Percentiles rank a stretch among this genome's conserved stretches.
These are phyloP conservation scores for Antrodiella citrinella DNA, from an alignment of 768 basidiomycete species.

Conservation along the genomic window DNA sequence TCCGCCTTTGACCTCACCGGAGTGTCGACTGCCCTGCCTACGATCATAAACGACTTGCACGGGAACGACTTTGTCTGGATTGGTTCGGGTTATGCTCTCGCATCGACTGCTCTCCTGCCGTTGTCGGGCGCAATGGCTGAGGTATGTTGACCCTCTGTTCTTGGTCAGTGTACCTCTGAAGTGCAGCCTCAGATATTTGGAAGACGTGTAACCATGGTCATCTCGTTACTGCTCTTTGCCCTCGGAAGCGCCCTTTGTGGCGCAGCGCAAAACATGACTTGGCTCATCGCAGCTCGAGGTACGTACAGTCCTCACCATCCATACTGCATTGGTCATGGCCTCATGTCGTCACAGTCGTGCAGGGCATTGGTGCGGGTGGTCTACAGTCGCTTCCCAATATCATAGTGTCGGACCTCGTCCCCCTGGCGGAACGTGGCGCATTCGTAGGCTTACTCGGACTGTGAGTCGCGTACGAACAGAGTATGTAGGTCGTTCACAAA, in stretches of 20 bases:
- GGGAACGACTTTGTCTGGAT: slow-evolving; percentile 27
- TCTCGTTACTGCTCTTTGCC: slow-evolving; percentile 19
- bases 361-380: slow-evolving; percentile 21
- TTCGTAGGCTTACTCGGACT: slow-evolving; percentile 23
- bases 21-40: slow-evolving; percentile 23
- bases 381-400: slow-evolving; percentile 20
- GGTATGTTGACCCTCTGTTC: too few relatives aligned
- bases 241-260: slow-evolving; percentile 30
- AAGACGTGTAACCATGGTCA: slow-evolving; percentile 15
- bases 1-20: slow-evolving; percentile 13
- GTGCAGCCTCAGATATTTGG: slow-evolving; percentile 25
- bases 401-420: slow-evolving; percentile 28
- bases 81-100: slow-evolving; percentile 25
- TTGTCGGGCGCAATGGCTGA: slow-evolving; percentile 18
- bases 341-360: too few relatives aligned
- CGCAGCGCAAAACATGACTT: slow-evolving; percentile 24
- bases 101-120: slow-evolving; percentile 27
- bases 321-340: too few relatives aligned
- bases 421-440: slow-evolving; percentile 26
- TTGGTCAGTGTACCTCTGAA: too few relatives aligned
- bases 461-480: too few relatives aligned
- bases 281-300: slow-evolving; percentile 29
- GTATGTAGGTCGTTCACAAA: background rate
- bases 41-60: slow-evolving; percentile 19
- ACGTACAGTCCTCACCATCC: too few relatives aligned